A percentile compares a stretch with the other conserved stretches of the same genome.
phyloP scores from a whole-genome alignment of 2,329 filamentous ascomycete species.

The Cyanodermella asteris region DNA sequence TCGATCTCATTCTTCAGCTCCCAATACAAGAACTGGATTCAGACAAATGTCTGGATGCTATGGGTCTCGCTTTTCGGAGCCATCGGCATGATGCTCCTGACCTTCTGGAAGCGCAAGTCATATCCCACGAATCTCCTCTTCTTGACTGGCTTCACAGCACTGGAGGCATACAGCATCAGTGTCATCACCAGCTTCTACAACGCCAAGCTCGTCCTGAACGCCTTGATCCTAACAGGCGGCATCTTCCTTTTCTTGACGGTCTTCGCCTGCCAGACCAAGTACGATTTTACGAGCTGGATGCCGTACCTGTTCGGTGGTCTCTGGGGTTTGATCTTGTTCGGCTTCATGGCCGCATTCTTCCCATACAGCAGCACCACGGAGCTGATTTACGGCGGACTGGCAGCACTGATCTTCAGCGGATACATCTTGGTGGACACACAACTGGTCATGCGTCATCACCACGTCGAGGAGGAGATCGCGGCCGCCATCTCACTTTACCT shows the following conservation, averaged over 20 bases:
- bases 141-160: slow-evolving; percentile 67
- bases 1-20: slow-evolving; percentile 66
- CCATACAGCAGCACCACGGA: slow-evolving; percentile 63
- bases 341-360: slow-evolving; percentile 82
- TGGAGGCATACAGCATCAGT: slow-evolving; percentile 84
- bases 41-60: slow-evolving; percentile 62
- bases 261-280: slow-evolving; percentile 93
- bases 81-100: slow-evolving; percentile 65
- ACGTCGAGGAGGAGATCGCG: slow-evolving; percentile 94
- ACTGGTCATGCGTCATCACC: slow-evolving; percentile 83
- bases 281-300: slow-evolving; percentile 95
- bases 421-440: slow-evolving; percentile 97
- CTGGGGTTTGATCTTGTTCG: slow-evolving; percentile 79
- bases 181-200: slow-evolving; percentile 86
- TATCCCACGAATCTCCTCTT: slow-evolving; percentile 92
- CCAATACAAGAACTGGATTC: slow-evolving; percentile 70
- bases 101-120: slow-evolving; percentile 87
- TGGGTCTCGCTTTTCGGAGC: slow-evolving; percentile 70
- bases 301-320: slow-evolving; percentile 81
- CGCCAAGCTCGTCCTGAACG: slow-evolving; percentile 64
- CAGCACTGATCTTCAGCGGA: slow-evolving; percentile 72
- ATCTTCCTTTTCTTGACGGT: slow-evolving; percentile 44
- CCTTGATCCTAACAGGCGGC: slow-evolving; percentile 58
- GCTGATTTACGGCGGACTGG: slow-evolving; percentile 59
- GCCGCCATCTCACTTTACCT: slow-evolving; percentile 88